Evolutionary conservation across 2,329 filamentous ascomycete species (phyloP).

Genomic region (Raffaelea ambrosiae): DNA sequence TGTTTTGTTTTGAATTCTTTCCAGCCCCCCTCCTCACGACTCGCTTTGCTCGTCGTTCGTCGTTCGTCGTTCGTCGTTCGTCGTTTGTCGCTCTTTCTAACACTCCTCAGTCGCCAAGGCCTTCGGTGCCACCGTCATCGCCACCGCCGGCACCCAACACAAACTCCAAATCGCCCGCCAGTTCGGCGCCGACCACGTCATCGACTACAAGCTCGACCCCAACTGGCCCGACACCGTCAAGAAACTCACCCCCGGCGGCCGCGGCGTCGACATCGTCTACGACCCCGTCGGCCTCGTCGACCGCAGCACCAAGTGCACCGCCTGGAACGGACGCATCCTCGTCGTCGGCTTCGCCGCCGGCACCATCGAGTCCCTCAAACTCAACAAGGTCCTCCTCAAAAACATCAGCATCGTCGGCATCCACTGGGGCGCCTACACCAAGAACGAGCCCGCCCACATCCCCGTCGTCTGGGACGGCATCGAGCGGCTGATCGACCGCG

Average conservation of each 20-base stretch:
- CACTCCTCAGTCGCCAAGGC: slow-evolving; percentile 64
- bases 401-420: slow-evolving; percentile 85
- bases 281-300: slow-evolving; percentile 90
- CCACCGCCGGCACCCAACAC: slow-evolving; percentile 71
- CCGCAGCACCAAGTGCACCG: slow-evolving; percentile 78
- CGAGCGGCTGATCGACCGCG: slow-evolving; percentile 64
- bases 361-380: slow-evolving; percentile 80
- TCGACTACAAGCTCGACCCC: slow-evolving; percentile 65
- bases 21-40: too few species aligned
- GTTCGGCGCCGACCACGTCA: slow-evolving; percentile 76
- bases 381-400: slow-evolving; percentile 89
- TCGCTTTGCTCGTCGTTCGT: too few species aligned
- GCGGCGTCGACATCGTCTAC: slow-evolving; percentile 85
- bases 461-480: slow-evolving; percentile 74
- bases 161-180: slow-evolving; percentile 71
- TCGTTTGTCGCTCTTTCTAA: not conserved
- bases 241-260: slow-evolving; percentile 62
- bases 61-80: not conserved
- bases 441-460: slow-evolving; percentile 62
- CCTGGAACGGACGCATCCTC: slow-evolving; percentile 84
- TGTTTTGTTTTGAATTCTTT: too few species aligned
- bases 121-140: slow-evolving; percentile 83
- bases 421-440: slow-evolving; percentile 82
- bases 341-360: slow-evolving; percentile 86
- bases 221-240: slow-evolving; percentile 63